Evolutionary conservation across 148 eudicot genomes (phyloP).

Genomic region (Talinum fruticosum): DNA sequence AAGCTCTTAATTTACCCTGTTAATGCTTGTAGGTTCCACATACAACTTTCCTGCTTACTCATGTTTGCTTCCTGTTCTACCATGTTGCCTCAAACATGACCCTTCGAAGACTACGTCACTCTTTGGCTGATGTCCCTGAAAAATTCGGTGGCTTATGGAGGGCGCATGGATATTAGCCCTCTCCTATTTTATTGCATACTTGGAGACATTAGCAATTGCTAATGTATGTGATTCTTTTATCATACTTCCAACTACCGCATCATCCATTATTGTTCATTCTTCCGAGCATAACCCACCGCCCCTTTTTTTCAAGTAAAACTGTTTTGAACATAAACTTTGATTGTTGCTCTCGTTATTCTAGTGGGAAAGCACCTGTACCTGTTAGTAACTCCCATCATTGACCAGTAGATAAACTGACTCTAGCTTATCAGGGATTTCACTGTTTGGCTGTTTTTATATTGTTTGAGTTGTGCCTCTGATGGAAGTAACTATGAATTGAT

Average conservation of each 20-base stretch:
- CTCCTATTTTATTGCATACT: slow-evolving; percentile 83
- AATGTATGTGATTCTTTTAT: slow-evolving; percentile 51
- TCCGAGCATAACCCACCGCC: background rate
- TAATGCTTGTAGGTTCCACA: slow-evolving; percentile 78
- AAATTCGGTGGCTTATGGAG: slow-evolving; percentile 64
- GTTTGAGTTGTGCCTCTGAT: too few relatives aligned
- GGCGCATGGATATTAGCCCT: slow-evolving; percentile 88
- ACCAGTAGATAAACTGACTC: too few relatives aligned
- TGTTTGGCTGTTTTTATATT: too few relatives aligned
- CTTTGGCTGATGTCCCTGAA: slow-evolving; percentile 63
- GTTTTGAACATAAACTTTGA: background rate
- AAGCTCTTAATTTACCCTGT: background rate
- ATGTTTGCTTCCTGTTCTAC: slow-evolving; percentile 89
- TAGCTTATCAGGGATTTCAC: too few relatives aligned
- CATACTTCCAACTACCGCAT: background rate
- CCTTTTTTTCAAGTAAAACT: too few relatives aligned
- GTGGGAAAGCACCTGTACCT: background rate
- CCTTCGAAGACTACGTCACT: slow-evolving; percentile 75
- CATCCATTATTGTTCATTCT: background rate
- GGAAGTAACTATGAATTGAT: too few relatives aligned
- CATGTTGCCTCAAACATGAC: slow-evolving; percentile 90
- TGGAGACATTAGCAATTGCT: slow-evolving; percentile 88
- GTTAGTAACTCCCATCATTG: too few relatives aligned
- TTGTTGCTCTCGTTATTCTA: background rate
- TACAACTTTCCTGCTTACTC: slow-evolving; percentile 84